Evolutionary conservation across 345 rosid species (phyloP).

Genomic region (Salix caprea): DNA sequence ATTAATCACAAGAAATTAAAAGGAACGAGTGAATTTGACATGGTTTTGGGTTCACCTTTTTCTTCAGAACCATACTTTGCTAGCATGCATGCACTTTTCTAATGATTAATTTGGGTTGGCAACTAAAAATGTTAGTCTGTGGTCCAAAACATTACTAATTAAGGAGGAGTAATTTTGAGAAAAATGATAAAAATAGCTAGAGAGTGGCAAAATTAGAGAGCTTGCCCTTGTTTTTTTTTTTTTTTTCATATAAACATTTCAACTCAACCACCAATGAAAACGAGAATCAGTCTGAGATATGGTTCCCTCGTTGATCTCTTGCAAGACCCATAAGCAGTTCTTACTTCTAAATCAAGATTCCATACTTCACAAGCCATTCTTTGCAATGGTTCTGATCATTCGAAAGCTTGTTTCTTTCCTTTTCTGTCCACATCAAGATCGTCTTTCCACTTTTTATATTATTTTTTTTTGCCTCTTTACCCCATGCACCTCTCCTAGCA

Average conservation of each 20-base stretch:
- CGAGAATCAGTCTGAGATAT: neutral
- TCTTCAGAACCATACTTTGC: neutral
- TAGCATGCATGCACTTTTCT: neutral
- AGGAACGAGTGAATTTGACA: neutral
- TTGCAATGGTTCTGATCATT: conserved; percentile 9
- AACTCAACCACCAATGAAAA: too few species aligned
- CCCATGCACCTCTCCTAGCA: neutral
- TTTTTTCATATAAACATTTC: too few species aligned
- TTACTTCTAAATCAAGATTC: conserved; percentile 19
- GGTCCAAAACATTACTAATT: neutral
- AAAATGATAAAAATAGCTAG: neutral
- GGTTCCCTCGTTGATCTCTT: neutral
- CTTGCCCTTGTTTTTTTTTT: too few species aligned
- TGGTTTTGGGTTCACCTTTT: neutral
- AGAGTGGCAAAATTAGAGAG: too few species aligned
- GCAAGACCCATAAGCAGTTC: neutral
- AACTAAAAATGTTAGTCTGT: neutral
- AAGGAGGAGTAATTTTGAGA: neutral
- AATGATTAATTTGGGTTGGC: neutral
- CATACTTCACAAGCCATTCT: conserved; percentile 23
- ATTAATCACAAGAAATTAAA: neutral
- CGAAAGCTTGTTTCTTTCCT: conserved; percentile 21
- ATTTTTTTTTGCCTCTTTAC: neutral
- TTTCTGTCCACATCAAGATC: conserved; percentile 40
- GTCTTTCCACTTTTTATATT: conserved; percentile 21